Base-by-base conservation (phyloP, 768 basidiomycete species). In the Clitopilus passeckerianus region DNA sequence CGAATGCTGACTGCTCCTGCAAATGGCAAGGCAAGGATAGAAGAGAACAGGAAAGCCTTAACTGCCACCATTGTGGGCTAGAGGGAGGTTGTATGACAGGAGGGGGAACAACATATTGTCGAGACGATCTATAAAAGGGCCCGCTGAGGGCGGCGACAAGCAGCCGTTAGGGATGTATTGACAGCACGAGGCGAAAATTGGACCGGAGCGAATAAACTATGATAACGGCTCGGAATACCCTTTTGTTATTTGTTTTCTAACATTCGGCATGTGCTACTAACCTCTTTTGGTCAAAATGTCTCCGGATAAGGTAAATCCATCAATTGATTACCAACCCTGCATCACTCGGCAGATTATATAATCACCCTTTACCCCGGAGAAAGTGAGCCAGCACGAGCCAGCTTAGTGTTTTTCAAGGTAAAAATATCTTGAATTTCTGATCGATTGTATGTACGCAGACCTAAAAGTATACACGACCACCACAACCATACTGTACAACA, bases 1-100 rank as follows among this genome's bases (percentile, higher is more conserved):
- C 70, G 67, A 22, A 69, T 59, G 18, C 61, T 56, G 15, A 65
- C 66, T 54, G 69, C 70, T 54, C 63, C 59, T 14, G 63, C 62
- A 18, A 72, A 43, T 54, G 67, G 65, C 34, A 74, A 64, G 57
- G 64, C 60, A 41, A 70, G 27, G 53, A 72, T 53, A 35, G 69
- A 59, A 20, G 67, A 27, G 54, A 60, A 53, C 43, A 37, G 65
- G 59, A 69, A 68, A 22, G 46, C 46, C 46, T 50, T 50, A 18
- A 50, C 46, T 20, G 46, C 46, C 46, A 50, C 46, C 54, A 73
- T 58, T 56, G 60, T 34, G 55, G 60, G 41, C 58, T 52, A 58
- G 53, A 58, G 57, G 57, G 60, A 61, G 63, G 57, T 54, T 46
- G 59, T 61, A 59, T 27, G 53, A 54, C 16, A 30, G 56, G 44